phyloP scores from a whole-genome alignment of 495 filamentous ascomycete species.

The Neurospora africana region DNA sequence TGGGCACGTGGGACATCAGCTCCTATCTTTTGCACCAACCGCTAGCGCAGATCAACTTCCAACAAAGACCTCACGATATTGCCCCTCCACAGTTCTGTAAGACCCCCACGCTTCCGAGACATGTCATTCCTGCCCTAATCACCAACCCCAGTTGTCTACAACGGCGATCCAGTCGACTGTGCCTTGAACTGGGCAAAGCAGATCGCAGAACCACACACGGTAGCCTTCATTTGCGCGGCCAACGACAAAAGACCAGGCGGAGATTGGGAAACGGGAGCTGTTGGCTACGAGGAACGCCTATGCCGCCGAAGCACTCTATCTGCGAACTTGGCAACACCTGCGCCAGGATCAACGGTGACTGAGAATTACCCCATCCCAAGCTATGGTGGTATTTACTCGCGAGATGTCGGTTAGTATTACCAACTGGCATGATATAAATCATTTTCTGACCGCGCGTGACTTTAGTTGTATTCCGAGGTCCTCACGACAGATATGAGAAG shows the following conservation, averaged over 20 bases:
- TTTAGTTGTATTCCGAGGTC: slow-evolving; percentile 36
- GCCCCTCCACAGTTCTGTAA: slow-evolving; percentile 33
- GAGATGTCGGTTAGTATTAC: slow-evolving; percentile 46
- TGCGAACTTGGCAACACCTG: slow-evolving; percentile 48
- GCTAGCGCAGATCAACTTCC: slow-evolving; percentile 28
- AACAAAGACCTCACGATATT: slow-evolving; percentile 17
- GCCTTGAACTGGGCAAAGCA: slow-evolving; percentile 47
- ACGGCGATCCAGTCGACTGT: slow-evolving; percentile 59
- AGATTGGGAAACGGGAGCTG: slow-evolving; percentile 64
- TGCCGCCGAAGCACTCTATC: slow-evolving; percentile 62
- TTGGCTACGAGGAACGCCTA: slow-evolving; percentile 60
- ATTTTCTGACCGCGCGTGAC: background rate
- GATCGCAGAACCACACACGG: slow-evolving; percentile 21
- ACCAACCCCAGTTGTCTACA: slow-evolving; percentile 37
- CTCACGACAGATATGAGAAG: slow-evolving; percentile 37
- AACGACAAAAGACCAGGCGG: slow-evolving; percentile 66
- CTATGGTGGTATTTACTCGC: slow-evolving; percentile 56
- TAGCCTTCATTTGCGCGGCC: slow-evolving; percentile 64
- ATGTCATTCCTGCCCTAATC: slow-evolving; percentile 6
- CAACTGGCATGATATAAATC: slow-evolving; percentile 4
- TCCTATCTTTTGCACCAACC: slow-evolving; percentile 40
- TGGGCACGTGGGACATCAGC: slow-evolving; percentile 32
- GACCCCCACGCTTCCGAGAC: slow-evolving; percentile 4
- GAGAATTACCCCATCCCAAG: slow-evolving; percentile 58
- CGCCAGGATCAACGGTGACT: slow-evolving; percentile 23